Evolutionary conservation across 495 filamentous ascomycete genomes (phyloP).

Genomic region (Penicillium goetzii): DNA sequence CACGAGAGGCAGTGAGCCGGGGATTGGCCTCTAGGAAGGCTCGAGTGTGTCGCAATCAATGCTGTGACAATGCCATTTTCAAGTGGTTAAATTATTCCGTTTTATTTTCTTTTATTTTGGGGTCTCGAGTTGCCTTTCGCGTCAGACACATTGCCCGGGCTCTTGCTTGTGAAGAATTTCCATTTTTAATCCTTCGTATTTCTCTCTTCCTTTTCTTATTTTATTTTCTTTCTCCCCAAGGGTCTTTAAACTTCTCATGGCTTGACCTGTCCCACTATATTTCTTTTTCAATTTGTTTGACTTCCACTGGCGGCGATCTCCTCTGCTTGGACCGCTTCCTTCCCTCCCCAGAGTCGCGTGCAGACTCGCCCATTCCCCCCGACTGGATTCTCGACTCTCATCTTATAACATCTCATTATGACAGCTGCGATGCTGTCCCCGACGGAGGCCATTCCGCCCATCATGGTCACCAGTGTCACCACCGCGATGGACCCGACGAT

Average conservation of each 20-base stretch:
- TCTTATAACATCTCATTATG: slow-evolving; percentile 1
- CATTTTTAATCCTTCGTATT: not conserved
- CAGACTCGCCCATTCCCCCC: not conserved
- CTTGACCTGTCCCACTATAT: not conserved
- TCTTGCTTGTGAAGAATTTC: not conserved
- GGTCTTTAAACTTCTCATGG: not conserved
- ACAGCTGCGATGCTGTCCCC: not conserved
- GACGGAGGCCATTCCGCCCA: slow-evolving; percentile 12
- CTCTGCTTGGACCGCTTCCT: slow-evolving; percentile 3
- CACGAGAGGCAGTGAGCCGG: not conserved
- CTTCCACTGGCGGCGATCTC: slow-evolving; percentile 3
- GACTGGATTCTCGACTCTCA: not conserved
- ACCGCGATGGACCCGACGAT: not conserved
- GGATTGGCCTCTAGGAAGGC: not conserved
- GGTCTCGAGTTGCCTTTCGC: not conserved
- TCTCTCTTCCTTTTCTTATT: not conserved
- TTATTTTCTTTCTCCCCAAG: not conserved
- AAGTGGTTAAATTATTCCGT: not conserved
- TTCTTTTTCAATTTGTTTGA: not conserved
- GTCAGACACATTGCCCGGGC: not conserved
- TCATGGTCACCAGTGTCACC: slow-evolving; percentile 13
- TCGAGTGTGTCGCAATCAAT: not conserved
- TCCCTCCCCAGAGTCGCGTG: slow-evolving; percentile 1
- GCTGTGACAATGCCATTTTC: not conserved
- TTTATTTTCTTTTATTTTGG: not conserved